Conservation (phyloP, 257 asterid genomes). For the Handroanthus guayacan region DNA sequence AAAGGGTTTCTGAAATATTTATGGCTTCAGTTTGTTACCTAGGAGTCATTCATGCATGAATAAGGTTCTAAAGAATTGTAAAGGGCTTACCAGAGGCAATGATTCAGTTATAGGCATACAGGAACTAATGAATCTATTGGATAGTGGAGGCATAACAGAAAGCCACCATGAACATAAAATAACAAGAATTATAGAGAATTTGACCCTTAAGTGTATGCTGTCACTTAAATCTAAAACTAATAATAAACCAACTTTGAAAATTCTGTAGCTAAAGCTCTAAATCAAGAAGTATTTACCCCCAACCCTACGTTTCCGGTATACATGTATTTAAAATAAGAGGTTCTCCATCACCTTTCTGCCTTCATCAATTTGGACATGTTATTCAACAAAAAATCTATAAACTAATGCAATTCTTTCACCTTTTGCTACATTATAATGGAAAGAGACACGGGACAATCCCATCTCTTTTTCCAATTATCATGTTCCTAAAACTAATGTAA, state of each 20-base stretch:
- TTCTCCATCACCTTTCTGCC: background rate
- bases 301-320: background rate
- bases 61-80: background rate
- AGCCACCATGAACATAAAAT: too few species aligned
- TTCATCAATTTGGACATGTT: background rate
- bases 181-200: background rate
- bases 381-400: background rate
- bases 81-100: background rate
- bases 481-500: background rate
- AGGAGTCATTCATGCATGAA: background rate
- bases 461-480: constrained; percentile 5
- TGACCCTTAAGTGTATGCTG: background rate
- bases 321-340: background rate
- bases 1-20: background rate
- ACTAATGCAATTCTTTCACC: constrained; percentile 8
- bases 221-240: background rate
- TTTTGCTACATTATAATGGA: background rate
- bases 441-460: background rate
- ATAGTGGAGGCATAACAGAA: constrained; percentile 1
- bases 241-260: background rate
- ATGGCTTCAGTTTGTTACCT: background rate
- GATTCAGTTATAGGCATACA: background rate
- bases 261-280: background rate
- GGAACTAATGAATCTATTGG: background rate
- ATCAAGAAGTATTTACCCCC: background rate